Evolutionary conservation across 202 grass and related monocot genomes (phyloP), one percentile per base, ranked within the genome.

Genomic region (Carex arenaria): DNA sequence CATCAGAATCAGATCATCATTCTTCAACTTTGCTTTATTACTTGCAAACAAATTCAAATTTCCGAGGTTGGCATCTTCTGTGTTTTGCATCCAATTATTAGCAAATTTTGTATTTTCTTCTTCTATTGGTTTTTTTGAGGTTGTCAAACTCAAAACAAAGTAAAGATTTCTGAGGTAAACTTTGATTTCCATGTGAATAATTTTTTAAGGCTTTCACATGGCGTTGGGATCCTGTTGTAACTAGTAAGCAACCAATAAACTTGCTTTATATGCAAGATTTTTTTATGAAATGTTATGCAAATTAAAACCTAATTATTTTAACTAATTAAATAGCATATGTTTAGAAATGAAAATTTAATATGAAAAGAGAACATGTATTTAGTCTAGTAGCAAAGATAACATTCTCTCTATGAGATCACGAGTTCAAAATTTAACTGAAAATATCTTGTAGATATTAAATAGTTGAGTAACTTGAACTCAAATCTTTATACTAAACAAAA

Each of bases 1-100:
- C 13, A 82, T 69, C 80, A 82, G 31, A 82, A 82, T 69, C 80
- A 82, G 31, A 82, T 49, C 51, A 82, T 82, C 1, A 70, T 82
- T 52, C 0, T 56, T 66, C 30, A 18, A 28, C 22, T 34, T 76
- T 19, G 13, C 20, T 82, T 60, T 78, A 64, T 64, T 65, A 82
- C 79, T 82, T 52, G 64, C 61, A 82, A 70, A 70, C 64, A 82
- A 69, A 82, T 82, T 82, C 65, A 82, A 82, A 69, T 82, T 82
- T 67, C 45, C 80, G 45, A 82, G 64, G 80, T 69, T 82, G 64
- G 38, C 80, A 82, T 56, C 22, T 82, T 82, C 61, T 82, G 23
- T 36, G 26, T 40, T 82, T 69, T 82, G 65, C 36, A 19, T 57
- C 30, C 61, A 53, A 67, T 13, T 82, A 12, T 82, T 67, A 67